These are phyloP conservation scores for Coemansia sp. DNA, from an alignment of 192 early-diverging fungal genomes.

Conservation along the genomic window DNA sequence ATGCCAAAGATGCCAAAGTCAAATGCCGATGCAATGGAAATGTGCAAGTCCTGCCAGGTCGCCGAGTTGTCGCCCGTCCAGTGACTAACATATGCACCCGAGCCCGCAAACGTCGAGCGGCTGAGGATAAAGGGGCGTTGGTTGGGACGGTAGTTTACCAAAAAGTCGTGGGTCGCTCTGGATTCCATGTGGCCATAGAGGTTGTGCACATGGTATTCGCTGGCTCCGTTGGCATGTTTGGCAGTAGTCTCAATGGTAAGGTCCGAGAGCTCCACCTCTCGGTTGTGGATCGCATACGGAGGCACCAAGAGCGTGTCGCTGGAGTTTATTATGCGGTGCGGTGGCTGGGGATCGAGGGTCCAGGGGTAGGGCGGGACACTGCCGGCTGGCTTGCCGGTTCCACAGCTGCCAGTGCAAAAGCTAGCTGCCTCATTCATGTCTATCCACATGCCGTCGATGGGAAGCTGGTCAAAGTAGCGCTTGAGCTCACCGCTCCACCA, in stretches of 20 bases:
- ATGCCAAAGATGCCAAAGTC: constrained; percentile 71
- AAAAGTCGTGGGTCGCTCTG: constrained; percentile 43
- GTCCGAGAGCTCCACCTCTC: constrained; percentile 44
- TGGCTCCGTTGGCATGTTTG: constrained; percentile 52
- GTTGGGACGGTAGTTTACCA: constrained; percentile 42
- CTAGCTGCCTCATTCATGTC: constrained; percentile 71
- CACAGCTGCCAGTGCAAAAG: constrained; percentile 64
- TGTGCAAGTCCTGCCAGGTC: constrained; percentile 56
- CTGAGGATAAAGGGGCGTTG: constrained; percentile 62
- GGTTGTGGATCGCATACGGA: constrained; percentile 57
- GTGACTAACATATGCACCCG: constrained; percentile 45
- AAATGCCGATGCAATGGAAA: constrained; percentile 62
- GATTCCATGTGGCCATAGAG: constrained; percentile 65
- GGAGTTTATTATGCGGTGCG: constrained; percentile 28
- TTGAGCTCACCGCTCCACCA: constrained; percentile 56
- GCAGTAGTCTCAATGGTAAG: constrained; percentile 55
- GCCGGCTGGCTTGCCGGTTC: constrained; percentile 22
- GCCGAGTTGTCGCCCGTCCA: constrained; percentile 64
- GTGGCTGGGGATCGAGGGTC: constrained; percentile 2
- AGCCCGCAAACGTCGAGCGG: constrained; percentile 64
- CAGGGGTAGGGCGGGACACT: constrained; percentile 19
- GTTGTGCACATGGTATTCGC: constrained; percentile 59
- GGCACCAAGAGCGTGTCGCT: constrained; percentile 46
- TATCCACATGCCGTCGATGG: constrained; percentile 64
- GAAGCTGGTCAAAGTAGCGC: constrained; percentile 30